Percentiles rank a stretch among this genome's conserved stretches.
Conservation (phyloP, 176 grass and related monocot genomes). For the Puya raimondii region DNA sequence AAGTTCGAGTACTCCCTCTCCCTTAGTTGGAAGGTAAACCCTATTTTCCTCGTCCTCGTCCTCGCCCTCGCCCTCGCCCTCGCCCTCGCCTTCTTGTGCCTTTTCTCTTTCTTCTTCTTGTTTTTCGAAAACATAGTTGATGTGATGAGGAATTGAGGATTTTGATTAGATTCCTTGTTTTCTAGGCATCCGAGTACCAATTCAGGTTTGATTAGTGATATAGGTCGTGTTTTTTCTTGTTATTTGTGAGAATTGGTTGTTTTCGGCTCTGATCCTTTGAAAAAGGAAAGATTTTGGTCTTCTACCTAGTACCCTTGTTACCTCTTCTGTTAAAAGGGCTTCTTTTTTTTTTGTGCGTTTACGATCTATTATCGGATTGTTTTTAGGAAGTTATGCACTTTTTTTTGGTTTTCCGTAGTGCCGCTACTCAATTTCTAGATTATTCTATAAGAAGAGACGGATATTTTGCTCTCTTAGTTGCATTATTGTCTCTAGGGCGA, state of each 20-base stretch:
- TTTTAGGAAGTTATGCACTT: not conserved
- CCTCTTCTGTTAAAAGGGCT: not conserved
- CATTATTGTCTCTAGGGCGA: not conserved
- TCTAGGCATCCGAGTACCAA: too few relatives aligned
- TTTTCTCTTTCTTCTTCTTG: not conserved
- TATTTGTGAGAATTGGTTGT: not conserved
- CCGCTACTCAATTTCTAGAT: not conserved
- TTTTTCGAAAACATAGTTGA: not conserved
- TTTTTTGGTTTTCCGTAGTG: not conserved
- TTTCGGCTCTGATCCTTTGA: not conserved
- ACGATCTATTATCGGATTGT: not conserved
- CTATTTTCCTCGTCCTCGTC: not conserved
- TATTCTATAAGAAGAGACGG: not conserved
- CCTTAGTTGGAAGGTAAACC: conserved; percentile 59
- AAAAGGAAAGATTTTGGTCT: not conserved
- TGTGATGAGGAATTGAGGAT: too few relatives aligned
- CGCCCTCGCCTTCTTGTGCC: not conserved
- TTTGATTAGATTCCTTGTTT: too few relatives aligned
- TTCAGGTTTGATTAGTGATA: conserved; percentile 11
- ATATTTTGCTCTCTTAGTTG: not conserved
- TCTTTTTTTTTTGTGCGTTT: not conserved
- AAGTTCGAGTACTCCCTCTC: conserved; percentile 84
- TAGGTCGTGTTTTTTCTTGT: not conserved
- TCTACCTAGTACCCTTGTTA: not conserved
- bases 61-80: not conserved